A percentile compares a stretch with the other conserved stretches of the same genome.
These are phyloP conservation scores for Akanthomyces dipterigenus DNA, from an alignment of 2,329 filamentous ascomycete species.

Conservation along the genomic window DNA sequence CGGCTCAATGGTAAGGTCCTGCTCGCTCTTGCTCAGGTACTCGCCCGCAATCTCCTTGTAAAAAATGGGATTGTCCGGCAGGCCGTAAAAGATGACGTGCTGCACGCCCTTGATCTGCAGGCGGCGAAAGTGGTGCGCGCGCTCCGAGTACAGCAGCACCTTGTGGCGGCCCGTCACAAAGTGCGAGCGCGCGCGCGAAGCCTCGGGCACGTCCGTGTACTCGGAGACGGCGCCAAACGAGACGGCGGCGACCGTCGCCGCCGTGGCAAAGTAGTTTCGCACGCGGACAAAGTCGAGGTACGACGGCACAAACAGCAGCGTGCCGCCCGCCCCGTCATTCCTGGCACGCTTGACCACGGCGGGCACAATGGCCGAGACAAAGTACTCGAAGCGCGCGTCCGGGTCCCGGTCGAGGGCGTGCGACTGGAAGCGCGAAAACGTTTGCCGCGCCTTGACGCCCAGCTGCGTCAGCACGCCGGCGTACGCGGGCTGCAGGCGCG, in stretches of 20 bases:
- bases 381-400: slow-evolving; percentile 85
- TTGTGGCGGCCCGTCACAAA: slow-evolving; percentile 78
- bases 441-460: slow-evolving; percentile 69
- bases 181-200: slow-evolving; percentile 77
- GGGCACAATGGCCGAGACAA: slow-evolving; percentile 74
- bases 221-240: slow-evolving; percentile 75
- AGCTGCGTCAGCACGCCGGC: slow-evolving; percentile 67
- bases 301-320: slow-evolving; percentile 81
- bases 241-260: slow-evolving; percentile 45
- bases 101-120: slow-evolving; percentile 76
- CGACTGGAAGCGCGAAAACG: slow-evolving; percentile 80
- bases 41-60: slow-evolving; percentile 70
- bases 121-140: slow-evolving; percentile 95
- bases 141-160: slow-evolving; percentile 84
- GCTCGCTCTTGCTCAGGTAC: slow-evolving; percentile 55
- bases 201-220: slow-evolving; percentile 73
- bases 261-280: slow-evolving; percentile 83
- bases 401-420: slow-evolving; percentile 67
- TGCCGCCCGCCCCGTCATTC: slow-evolving; percentile 50
- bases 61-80: slow-evolving; percentile 82
- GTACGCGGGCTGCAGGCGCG: slow-evolving; percentile 65
- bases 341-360: slow-evolving; percentile 60
- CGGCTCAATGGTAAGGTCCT: slow-evolving; percentile 46
- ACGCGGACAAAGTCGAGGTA: slow-evolving; percentile 94
- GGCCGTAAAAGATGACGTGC: slow-evolving; percentile 78